Base-by-base conservation (phyloP, 2,329 filamentous ascomycete genomes). In the Aspergillus sclerotialis region DNA sequence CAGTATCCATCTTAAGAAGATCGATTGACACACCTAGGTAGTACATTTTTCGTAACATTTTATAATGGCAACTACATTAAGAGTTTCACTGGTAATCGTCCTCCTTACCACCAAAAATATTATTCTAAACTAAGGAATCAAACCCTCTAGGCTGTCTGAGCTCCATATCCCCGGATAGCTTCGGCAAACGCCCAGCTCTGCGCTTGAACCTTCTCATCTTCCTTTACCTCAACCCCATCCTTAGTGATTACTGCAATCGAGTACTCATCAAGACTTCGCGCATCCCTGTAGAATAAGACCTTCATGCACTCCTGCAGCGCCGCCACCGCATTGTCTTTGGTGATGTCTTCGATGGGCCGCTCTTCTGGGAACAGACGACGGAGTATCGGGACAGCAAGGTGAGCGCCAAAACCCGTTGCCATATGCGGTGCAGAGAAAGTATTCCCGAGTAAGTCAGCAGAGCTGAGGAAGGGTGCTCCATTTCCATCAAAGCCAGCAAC, bases 141-240 rank as follows among this genome's bases (percentile, higher is more conserved):
- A 30, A 33, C 35, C n/a, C n/a, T 36, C 46, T 61, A 75, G 48
- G 68, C 66, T 39, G 68, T 65, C 72, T 96, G 89, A 16, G 89
- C 93, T 42, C 92, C 92, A 60, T 98, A 98, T 28, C 92, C 92
- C 64, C 79, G 83, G 63, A 98, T 95, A 51, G 82, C 76, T 60
- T 96, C 90, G 15, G 92, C 92, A 70, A 98, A 98, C 33, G 85
- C 88, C 92, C 90, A 96, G 75, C 88, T 95, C 75, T 96, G 90
- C 53, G 81, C 75, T 73, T 96, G 89, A 47, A 98, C 73, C 73
- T 88, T 80, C 72, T 94, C 84, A 52, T 84, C 69, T 65, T 93
- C 79, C 62, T 81, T 82, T 48, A 95, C 61, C 36, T 93, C 83
- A 39, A 96, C 80, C n/a, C 84, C 87, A 31, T 87, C 85, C 67